Evolutionary conservation across 2,329 filamentous ascomycete species (phyloP).

Genomic region (Fusarium chuoi): DNA sequence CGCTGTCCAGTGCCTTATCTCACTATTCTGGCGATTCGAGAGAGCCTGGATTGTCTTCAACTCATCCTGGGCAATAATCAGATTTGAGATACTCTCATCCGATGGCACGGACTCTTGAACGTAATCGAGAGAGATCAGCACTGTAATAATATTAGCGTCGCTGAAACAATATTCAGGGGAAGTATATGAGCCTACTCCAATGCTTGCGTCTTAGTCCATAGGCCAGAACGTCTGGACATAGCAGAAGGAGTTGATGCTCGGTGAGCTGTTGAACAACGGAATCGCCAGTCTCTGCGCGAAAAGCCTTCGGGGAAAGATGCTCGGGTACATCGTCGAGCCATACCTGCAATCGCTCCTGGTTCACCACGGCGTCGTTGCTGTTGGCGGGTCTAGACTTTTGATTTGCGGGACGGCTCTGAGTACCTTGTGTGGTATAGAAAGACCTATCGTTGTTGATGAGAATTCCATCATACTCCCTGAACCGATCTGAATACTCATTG

Average conservation of each 20-base stretch:
- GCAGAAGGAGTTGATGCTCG: background rate
- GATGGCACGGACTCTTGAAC: background rate
- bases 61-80: background rate
- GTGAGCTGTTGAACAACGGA: background rate
- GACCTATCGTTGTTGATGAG: background rate
- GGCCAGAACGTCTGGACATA: background rate
- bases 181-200: background rate
- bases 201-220: background rate
- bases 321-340: background rate
- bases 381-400: background rate
- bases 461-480: background rate
- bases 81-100: background rate
- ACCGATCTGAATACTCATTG: background rate
- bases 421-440: background rate
- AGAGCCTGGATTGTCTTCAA: background rate
- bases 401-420: background rate
- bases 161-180: background rate
- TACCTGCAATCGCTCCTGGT: background rate
- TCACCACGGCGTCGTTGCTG: background rate
- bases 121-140: background rate
- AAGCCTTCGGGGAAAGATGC: fast-evolving
- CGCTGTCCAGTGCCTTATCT: background rate
- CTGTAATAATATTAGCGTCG: background rate
- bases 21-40: background rate
- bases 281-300: background rate